Evolutionary conservation across 345 rosid genomes (phyloP).

Genomic region (thale cress (Arabidopsis thaliana)): TAIR10.1 NC_003071.7:17845001-17845500

Average conservation of each 20-base stretch:
- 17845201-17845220: not conserved
- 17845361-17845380: not conserved
- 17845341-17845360: not conserved
- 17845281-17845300: too few relatives aligned
- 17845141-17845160: not conserved
- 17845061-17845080: not conserved
- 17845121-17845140: slow-evolving; percentile 10
- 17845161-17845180: not conserved
- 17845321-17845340: not conserved
- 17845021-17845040: slow-evolving; percentile 17
- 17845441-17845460: not conserved
- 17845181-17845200: slow-evolving; percentile 2
- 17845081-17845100: slow-evolving; percentile 3
- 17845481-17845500: not conserved
- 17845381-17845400: too few relatives aligned
- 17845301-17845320: too few relatives aligned
- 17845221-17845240: too few relatives aligned
- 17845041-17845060: not conserved
- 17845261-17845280: too few relatives aligned
- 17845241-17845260: too few relatives aligned
- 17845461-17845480: not conserved
- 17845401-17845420: too few relatives aligned
- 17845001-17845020: not conserved
- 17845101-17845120: not conserved
- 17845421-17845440: too few relatives aligned